Evolutionary conservation across 2,329 filamentous ascomycete genomes (phyloP), one percentile per base, ranked within the genome.

Genomic region (Diaporthe longicolla): DNA sequence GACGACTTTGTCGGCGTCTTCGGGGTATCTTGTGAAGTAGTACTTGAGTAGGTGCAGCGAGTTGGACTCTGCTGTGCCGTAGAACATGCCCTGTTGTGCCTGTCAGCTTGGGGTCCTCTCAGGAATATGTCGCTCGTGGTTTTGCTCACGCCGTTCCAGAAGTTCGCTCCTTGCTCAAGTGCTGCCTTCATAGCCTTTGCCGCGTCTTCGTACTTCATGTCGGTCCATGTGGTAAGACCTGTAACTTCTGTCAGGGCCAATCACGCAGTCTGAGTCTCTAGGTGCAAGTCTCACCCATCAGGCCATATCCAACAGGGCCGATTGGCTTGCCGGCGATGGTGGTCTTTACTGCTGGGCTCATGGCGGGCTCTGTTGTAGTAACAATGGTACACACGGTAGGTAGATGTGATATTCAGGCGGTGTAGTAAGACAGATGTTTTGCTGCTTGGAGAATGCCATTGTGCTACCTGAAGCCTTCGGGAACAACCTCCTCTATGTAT

Each of bases 21-120:
- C 86, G 1, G 89, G 89, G 79, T 90, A 86, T 73, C 85, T 83
- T 43, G 83, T 84, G 79, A 90, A 90, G 81, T 91, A 91, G 26
- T 84, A 81, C 70, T 87, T 84, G 52, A 91, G 80, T 21, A 91
- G 82, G 66, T 86, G 85, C 37, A 90, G 81, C 2, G 87, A 88
- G 80, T 90, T 89, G 77, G 84, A 82, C 11, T 87, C 83, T 0
- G 84, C 84, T 1, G 81, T 76, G 43, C 89, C 89, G 79, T 91
- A 91, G 76, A 90, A 84, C 77, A 45, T 48, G 45, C 70, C 73
- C 73, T 74, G 24, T 10, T 89, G 11, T 43, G n/a, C 9, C 8
- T 11, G 24, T 70, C 45, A 61, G 55, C 48, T 29, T 15, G 11
- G 32, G 9, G 11, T 6, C 2, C 43, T 29, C 8, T 8, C 11